Base-by-base conservation (phyloP, 2,329 filamentous ascomycete genomes). In the Diaporthe vexans region DNA sequence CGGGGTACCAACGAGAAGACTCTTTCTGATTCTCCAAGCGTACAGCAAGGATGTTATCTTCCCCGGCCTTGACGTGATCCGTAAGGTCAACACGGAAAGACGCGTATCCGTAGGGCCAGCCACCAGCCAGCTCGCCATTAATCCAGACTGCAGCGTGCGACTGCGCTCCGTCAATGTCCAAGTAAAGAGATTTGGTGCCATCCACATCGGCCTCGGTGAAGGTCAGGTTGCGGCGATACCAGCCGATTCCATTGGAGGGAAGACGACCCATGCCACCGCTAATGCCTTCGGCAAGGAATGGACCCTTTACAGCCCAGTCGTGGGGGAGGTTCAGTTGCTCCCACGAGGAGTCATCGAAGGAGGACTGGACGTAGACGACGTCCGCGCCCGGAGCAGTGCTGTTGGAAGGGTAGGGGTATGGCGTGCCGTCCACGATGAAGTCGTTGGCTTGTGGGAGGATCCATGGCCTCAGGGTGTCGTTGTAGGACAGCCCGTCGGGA, bases 1-100 rank as follows among this genome's bases (percentile, higher is more conserved):
- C 88, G 4, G 88, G 87, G 73, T 90, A 90, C 87, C 87, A 90
- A 1, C 88, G 84, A 2, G 88, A 87, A 3, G 83, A 86, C 19
- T 88, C 82, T 0, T 84, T 40, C 0, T 84, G 81, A 75, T 89
- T 88, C 51, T 90, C 87, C 1, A 89, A 76, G 0, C 88, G 85
- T 54, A 90, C 86, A 2, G 88, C 87, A 0, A 89, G 79, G 33
- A 81, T 74, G 69, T 90, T 87, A 13, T 80, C 79, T 1, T 77
- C 75, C 9, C 82, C 84, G 1, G 76, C 69, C 67, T 80, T 79
- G 4, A 82, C 54, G 67, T 86, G 85, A 0, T 83, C 82, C 0
- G 87, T 89, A 10, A 89, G 81, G 72, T 89, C 85, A 1, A 89
- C 80, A 3, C 86, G 86, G 76, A 87, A 89, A 0, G 86, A 88